Conservation (phyloP, 2,329 filamentous ascomycete genomes). For the Exophiala phaeomuriformis region DNA sequence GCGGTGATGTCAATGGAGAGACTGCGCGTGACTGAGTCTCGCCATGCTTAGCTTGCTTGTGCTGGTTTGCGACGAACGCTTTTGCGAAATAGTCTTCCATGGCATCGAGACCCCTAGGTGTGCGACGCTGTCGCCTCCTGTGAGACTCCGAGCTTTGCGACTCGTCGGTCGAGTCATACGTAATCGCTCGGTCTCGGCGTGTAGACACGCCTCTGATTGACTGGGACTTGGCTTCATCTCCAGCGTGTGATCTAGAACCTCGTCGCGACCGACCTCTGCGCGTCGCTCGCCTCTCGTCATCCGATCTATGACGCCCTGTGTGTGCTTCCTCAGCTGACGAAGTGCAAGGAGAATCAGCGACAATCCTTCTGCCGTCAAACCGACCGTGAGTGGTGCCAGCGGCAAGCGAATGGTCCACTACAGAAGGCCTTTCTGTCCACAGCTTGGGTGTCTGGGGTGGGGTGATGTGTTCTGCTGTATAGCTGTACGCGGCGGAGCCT, state of each 20-base stretch:
- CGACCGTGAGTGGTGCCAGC: conserved; percentile 4
- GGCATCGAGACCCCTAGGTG: conserved; percentile 16
- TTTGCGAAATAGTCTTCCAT: conserved; percentile 25
- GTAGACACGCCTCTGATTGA: conserved; percentile 5
- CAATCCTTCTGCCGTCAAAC: neutral
- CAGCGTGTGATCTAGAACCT: conserved; percentile 6
- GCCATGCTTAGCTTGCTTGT: conserved; percentile 6
- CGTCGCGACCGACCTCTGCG: conserved; percentile 8
- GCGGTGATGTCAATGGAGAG: conserved; percentile 27
- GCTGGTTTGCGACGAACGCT: conserved; percentile 21
- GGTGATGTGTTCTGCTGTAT: conserved; percentile 19
- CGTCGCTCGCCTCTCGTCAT: conserved; percentile 10
- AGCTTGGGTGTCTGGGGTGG: conserved; percentile 23
- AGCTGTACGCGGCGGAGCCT: conserved; percentile 14
- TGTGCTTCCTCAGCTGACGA: conserved; percentile 26
- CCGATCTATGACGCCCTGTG: conserved; percentile 2
- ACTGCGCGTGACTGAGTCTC: conserved; percentile 15
- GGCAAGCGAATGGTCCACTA: neutral
- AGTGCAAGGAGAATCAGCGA: conserved; percentile 22
- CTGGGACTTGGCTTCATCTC: conserved; percentile 3
- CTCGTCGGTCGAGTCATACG: conserved; percentile 6
- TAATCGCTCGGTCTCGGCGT: conserved; percentile 6
- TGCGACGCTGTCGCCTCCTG: conserved; percentile 1
- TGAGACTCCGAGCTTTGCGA: conserved; percentile 5
- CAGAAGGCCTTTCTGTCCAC: conserved; percentile 13